Evolutionary conservation across 371 early-diverging fungal genomes (phyloP), one percentile per base, ranked within the genome.

Genomic region (Mortierella sp.): DNA sequence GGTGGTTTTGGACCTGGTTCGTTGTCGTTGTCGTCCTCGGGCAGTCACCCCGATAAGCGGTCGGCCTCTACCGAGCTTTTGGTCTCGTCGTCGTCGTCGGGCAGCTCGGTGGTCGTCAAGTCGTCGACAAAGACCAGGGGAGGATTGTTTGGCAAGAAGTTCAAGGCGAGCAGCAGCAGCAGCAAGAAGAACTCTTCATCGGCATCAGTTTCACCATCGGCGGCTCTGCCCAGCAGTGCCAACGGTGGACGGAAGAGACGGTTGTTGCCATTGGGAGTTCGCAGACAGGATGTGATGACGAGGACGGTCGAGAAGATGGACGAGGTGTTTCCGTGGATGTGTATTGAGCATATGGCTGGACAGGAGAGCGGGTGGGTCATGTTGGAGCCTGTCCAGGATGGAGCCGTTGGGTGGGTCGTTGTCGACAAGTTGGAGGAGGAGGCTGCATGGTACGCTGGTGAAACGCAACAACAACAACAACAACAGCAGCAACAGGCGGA

Each of bases 271-370:
- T 31, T 70, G 0, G 84, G 84, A 4, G 79, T 79, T 0, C 64
- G 44, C 16, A 73, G 70, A 7, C 79, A 76, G 55, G 84, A 83
- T 83, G 74, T 79, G 61, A 83, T 83, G 84, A 83, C 84, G 6
- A 65, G 61, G 50, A 83, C 84, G 1, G 71, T 75, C 3, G 84
- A 83, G 58, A 70, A 79, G 53, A 61, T 83, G 66, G 84, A 83
- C 53, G 84, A 83, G 40, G 76, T 83, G 29, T 83, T 83, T 74
- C 84, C 84, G 1, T 83, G 84, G 84, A 83, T 83, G 84, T 76
- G 79, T 47, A 79, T 79, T 31, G 84, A 83, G 53, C 84, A 83
- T 53, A 83, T 79, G 84, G 79, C 83, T 7, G 83, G 83, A 19
- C 79, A 78, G 53, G 83, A 83, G 43, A 72, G 73, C 16, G 83